Evolutionary conservation across 2,329 filamentous ascomycete genomes (phyloP), one percentile per base, ranked within the genome.

Genomic region (Ophiosphaerella narmari): DNA sequence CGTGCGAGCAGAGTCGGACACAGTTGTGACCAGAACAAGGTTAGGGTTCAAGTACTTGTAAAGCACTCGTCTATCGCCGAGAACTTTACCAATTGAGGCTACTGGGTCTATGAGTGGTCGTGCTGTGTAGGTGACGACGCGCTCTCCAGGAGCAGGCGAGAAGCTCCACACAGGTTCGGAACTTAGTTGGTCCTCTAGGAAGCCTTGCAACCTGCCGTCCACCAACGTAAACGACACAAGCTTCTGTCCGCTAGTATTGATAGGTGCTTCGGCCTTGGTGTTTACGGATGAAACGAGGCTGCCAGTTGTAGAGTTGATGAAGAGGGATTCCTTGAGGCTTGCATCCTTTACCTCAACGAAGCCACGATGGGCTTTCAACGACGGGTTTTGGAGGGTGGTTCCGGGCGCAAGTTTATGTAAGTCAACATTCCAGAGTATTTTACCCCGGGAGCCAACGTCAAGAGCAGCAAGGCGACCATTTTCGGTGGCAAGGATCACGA

Each of bases 31-130:
- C 0, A 97, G 81, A 2, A 91, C 80, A 6, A 90, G 82, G 74
- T 96, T 97, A 0, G 90, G 86, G 75, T 95, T 96, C 35, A 99
- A 78, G 70, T 97, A 97, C 76, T 99, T 99, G 84, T 99, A 99
- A 56, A 93, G 83, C 40, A 99, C 94, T n/a, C 86, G 87, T 37
- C 94, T 85, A 66, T 99, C 89, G 23, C 91, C 92, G 18, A 99
- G 83, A 1, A 97, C 94, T 51, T 90, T 91, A 8, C 94, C 94
- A 62, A 99, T 96, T 0, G 94, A 97, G 3, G 94, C 93, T 40
- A 97, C 86, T 0, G 91, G 91, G 62, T 99, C 92, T 57, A 93
- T 88, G 2, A 82, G 68, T 8, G 90, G 86, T 40, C 87, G 83
- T 14, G 86, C 81, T 2, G 86, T 86, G 34, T 94, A 80, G 38